Base-by-base conservation (phyloP, 768 basidiomycete species). In the Saitozyma sp. region DNA sequence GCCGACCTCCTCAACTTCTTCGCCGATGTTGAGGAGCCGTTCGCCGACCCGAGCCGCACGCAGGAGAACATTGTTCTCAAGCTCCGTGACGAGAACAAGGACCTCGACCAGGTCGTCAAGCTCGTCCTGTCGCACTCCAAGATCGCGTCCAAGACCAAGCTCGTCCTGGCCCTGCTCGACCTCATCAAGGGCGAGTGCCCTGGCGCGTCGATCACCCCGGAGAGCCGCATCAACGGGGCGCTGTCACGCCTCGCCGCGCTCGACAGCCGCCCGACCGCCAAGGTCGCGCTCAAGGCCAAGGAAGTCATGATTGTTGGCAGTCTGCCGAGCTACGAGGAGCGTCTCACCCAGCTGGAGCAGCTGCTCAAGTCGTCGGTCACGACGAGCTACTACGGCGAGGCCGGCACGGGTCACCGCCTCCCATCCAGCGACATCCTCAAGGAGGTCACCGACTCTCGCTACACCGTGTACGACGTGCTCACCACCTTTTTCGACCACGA, bases 271-370 rank as follows among this genome's bases (percentile, higher is more conserved):
- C 88, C 92, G 7, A 95, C 94, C n/a, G 90, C 87, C 39, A 84
- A 88, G 59, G 94, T 98, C 42, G 85, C 94, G 3, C 81, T 99
- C 66, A 97, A 95, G 80, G 96, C 96, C 48, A 90, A 96, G 51
- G 96, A 99, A 82, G 96, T 96, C 8, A 85, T 98, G 52, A 98
- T 99, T 73, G 84, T 92, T 40, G 91, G 91, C 52, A 92, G 95
- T 78, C 89, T 99, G 86, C 96, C 96, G 6, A 95, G 93, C 13
- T 95, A 91, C 76, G 93, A 97, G 74, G 96, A 98, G 79, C 89
- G 96, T 61, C 83, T 88, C 48, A 82, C 86, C 37, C 96, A 99
- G 79, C 95, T 99, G 90, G 94, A 96, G 82, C 84, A 87, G 37
- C 89, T 99, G 57, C 84, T 99, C 53, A 92, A 89, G 80, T 85